A percentile compares a stretch with the other conserved stretches of the same genome.
These are phyloP conservation scores for Podospora australis DNA, from an alignment of 495 filamentous ascomycete genomes.

Conservation along the genomic window DNA sequence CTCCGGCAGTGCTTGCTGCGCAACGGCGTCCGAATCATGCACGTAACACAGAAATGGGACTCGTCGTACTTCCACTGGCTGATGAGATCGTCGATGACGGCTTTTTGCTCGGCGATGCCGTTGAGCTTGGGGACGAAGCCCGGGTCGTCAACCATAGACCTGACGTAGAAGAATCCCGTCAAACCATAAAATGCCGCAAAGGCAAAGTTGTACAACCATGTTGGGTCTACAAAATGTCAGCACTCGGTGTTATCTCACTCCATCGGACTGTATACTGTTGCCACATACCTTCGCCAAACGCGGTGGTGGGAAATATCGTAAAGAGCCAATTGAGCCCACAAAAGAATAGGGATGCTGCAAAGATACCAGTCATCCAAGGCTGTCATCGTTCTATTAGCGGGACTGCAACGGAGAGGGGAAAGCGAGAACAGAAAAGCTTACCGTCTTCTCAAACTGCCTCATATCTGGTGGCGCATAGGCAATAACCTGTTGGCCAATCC, in stretches of 20 bases:
- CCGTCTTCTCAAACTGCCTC: constrained; percentile 80
- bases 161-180: constrained; percentile 78
- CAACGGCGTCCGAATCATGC: constrained; percentile 87
- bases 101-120: constrained; percentile 80
- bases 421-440: constrained; percentile 36
- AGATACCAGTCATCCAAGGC: constrained; percentile 91
- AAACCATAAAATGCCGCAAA: constrained; percentile 60
- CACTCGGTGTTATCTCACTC: background rate
- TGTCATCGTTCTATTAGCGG: constrained; percentile 22
- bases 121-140: constrained; percentile 91
- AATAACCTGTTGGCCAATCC: constrained; percentile 66
- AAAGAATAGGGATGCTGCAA: constrained; percentile 81
- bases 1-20: constrained; percentile 92
- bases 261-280: background rate
- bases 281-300: constrained; percentile 24
- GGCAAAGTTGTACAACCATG: constrained; percentile 66
- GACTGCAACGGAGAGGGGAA: background rate
- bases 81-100: constrained; percentile 77
- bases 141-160: constrained; percentile 80
- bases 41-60: constrained; percentile 83
- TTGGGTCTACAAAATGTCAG: constrained; percentile 26
- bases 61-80: constrained; percentile 85
- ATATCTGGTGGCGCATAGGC: constrained; percentile 78
- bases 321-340: constrained; percentile 70
- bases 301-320: constrained; percentile 61